Conservation (phyloP, 1,139 yeast species). For the Yamadazyma blattariae region DNA sequence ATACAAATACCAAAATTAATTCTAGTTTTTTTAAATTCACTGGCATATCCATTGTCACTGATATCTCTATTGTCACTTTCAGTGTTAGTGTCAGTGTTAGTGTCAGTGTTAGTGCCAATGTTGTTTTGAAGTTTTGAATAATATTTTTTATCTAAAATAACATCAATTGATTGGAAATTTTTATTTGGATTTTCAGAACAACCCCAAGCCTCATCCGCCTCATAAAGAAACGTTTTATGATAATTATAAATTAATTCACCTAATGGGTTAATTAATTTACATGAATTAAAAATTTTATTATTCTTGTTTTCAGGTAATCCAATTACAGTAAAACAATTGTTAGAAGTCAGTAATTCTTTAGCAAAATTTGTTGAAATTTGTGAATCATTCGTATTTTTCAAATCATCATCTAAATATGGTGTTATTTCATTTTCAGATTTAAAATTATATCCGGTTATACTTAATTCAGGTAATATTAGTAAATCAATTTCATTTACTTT, state of each 20-base stretch:
- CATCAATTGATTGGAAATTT: conserved; percentile 44
- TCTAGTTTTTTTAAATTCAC: conserved; percentile 11
- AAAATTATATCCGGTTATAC: conserved; percentile 84
- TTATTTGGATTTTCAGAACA: conserved; percentile 61
- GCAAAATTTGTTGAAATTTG: conserved; percentile 67
- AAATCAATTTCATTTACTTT: conserved; percentile 56
- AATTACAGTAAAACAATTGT: conserved; percentile 65
- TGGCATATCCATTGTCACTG: no score
- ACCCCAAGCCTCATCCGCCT: conserved; percentile 82
- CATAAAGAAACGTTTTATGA: conserved; percentile 74
- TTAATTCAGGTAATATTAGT: conserved; percentile 77
- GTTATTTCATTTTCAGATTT: conserved; percentile 36
- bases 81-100: not conserved
- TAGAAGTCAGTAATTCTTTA: conserved; percentile 43
- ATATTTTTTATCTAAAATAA: conserved; percentile 31
- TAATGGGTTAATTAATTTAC: conserved; percentile 55
- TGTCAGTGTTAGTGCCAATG: not conserved
- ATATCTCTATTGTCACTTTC: no score
- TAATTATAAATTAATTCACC: conserved; percentile 68
- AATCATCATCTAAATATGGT: no score
- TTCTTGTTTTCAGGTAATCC: conserved; percentile 72
- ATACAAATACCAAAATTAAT: conserved; percentile 85
- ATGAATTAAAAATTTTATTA: conserved; percentile 62
- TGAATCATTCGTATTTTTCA: no score
- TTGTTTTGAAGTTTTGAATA: conserved; percentile 12